Base-by-base conservation (phyloP, 1,139 yeast species). In the Scheffersomyces segobiensis region DNA sequence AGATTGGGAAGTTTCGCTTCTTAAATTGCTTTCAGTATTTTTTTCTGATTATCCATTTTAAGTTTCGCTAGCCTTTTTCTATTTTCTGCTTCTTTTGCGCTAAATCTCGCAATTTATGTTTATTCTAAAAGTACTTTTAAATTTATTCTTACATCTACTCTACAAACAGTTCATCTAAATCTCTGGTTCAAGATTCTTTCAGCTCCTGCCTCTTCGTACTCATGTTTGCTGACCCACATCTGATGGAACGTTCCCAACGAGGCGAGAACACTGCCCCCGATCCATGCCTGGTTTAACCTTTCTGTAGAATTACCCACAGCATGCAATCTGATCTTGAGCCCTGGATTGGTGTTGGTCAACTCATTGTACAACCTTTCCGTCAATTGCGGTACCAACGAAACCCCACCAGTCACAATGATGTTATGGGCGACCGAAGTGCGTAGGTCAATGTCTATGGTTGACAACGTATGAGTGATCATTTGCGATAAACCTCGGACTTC, bases 211-310 rank as follows among this genome's bases (percentile, higher is more conserved):
- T 95, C 99, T 62, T 92, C 92, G 67, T 90, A 92, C 74, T 95
- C 99, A 65, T 86, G 87, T 71, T 88, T 89, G 52, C 96, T 91
- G 3, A 95, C 97, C 98, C 99, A 95, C 77, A 91, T 79, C 74
- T 95, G 99, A 72, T 95, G 99, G 80, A 95, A 95, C 1, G 98
- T 93, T 32, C 99, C 99, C 67, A 95, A 81, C 57, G 97, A 89
- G 3, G 97, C 89, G 59, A 95, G 79, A 50, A 95, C 96, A 64
- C 96, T 88, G 7, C 98, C 98, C 52, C 99, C 99, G 57, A 95
- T 85, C 98, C 99, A 95, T 7, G 96, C 83, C 62, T 96, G 93
- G 70, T 86, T 91, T 63, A 87, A 86, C 67, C 98, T 84, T 73
- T 95, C 99, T 55, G 83, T 82, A 1, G 90, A 76, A 70, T 91